Evolutionary conservation across 306 rosid genomes (phyloP), one percentile per base, ranked within the genome.

Genomic region (Vigna hirtella): DNA sequence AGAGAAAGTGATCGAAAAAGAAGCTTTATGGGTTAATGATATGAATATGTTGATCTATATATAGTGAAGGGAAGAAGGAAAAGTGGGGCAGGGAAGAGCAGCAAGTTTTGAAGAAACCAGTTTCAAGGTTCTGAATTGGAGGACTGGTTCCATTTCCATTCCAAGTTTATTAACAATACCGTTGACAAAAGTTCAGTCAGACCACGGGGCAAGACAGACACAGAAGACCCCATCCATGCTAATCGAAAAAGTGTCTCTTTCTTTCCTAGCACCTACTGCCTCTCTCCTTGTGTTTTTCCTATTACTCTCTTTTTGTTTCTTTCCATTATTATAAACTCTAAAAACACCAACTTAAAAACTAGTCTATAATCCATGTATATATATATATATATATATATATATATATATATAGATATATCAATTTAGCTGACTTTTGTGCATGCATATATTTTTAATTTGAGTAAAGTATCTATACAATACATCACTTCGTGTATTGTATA

Each of bases 101-200:
- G 79, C 82, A 83, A 80, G 82, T 86, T 86, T 88, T 74, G 55
- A 67, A 76, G 83, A 87, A 87, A 76, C 84, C 77, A 24, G 87
- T 9, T 70, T 63, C 17, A 58, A 84, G 53, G 84, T 83, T 79
- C 34, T 55, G 77, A 80, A 84, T 47, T n/a, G 48, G 57, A 73
- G 32, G 86, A 82, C 76, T 74, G 73, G 38, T 80, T 75, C 81
- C 10, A 70, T 40, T 10, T 66, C 16, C n/a, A 50, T 14, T 71
- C 63, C 55, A 52, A 70, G 40, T 24, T 9, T 55, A 17, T 45
- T 50, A 71, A 78, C 18, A 76, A 83, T 40, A 81, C 52, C 91
- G 94, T 88, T 91, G 94, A 88, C 92, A 78, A 83, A 71, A 77
- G 52, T 32, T 55, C 24, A 70, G 89, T 86, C 85, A 87, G 80